phyloP scores from a whole-genome alignment of 2,329 filamentous ascomycete species.

The Huntiella moniliformis region DNA sequence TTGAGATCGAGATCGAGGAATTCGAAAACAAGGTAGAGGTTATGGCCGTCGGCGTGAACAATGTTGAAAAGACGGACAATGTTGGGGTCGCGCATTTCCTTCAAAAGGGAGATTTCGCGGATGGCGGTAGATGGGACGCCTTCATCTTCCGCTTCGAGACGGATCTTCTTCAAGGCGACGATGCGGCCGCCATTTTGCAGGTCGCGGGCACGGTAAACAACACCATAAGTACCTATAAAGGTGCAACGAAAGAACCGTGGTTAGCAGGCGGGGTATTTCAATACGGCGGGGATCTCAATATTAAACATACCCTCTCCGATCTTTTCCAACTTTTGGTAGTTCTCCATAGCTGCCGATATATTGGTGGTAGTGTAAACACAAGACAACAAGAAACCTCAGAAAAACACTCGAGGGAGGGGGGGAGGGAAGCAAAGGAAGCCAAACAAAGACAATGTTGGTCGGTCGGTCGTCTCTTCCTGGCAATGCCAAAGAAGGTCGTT shows the following conservation, averaged over 20 bases:
- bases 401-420: too few relatives aligned
- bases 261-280: neutral
- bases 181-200: slow-evolving; percentile 66
- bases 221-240: slow-evolving; percentile 65
- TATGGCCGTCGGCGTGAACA: slow-evolving; percentile 84
- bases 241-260: slow-evolving; percentile 1
- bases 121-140: slow-evolving; percentile 85
- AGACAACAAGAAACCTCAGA: too few relatives aligned
- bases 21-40: slow-evolving; percentile 84
- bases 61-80: slow-evolving; percentile 82
- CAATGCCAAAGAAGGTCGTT: too few relatives aligned
- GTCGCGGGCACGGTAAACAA: slow-evolving; percentile 87
- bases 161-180: slow-evolving; percentile 87
- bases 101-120: slow-evolving; percentile 81
- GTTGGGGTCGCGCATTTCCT: slow-evolving; percentile 85
- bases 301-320: slow-evolving; percentile 62
- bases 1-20: slow-evolving; percentile 84
- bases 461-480: too few relatives aligned
- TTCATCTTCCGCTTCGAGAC: slow-evolving; percentile 86
- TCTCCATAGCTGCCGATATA: slow-evolving; percentile 41
- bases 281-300: neutral
- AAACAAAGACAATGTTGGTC: too few relatives aligned
- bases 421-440: too few relatives aligned
- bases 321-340: slow-evolving; percentile 93
- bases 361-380: too few relatives aligned